A percentile compares a stretch with the other conserved stretches of the same genome.
These are phyloP conservation scores for Xylariaceae sp. DNA, from an alignment of 2,329 filamentous ascomycete genomes.

Conservation along the genomic window DNA sequence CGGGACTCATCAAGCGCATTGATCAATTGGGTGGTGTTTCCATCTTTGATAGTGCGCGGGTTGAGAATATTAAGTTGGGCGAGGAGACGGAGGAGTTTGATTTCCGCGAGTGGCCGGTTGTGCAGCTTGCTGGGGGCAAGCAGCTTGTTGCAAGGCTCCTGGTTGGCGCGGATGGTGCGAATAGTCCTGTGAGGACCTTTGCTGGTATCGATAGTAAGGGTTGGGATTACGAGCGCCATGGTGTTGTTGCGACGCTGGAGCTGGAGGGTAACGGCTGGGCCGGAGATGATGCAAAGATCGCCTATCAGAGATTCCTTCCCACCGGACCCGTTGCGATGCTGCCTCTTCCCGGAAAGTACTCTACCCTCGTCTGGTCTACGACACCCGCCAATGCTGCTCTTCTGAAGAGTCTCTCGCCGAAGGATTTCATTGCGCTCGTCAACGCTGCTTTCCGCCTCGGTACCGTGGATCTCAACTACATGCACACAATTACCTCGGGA, in stretches of 20 bases:
- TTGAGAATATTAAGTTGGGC: conserved; percentile 75
- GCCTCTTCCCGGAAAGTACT: conserved; percentile 75
- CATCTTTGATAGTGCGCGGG: conserved; percentile 69
- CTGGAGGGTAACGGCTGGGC: conserved; percentile 58
- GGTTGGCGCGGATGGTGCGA: conserved; percentile 89
- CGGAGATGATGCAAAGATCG: conserved; percentile 59
- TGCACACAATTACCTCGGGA: conserved; percentile 58
- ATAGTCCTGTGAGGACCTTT: conserved; percentile 86
- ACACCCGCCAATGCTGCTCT: conserved; percentile 72
- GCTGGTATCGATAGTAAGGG: conserved; percentile 79
- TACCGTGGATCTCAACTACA: conserved; percentile 73
- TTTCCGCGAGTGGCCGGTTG: conserved; percentile 79
- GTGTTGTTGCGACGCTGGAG: conserved; percentile 82
- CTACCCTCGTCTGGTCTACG: conserved; percentile 92
- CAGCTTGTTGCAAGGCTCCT: conserved; percentile 75
- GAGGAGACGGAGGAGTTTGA: conserved; percentile 63
- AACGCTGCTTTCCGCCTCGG: conserved; percentile 87
- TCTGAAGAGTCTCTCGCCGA: conserved; percentile 67
- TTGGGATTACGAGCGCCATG: conserved; percentile 90
- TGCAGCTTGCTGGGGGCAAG: conserved; percentile 64
- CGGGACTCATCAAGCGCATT: conserved; percentile 67
- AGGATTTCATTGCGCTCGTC: conserved; percentile 78
- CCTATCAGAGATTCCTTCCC: conserved; percentile 93
- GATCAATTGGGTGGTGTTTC: conserved; percentile 63
- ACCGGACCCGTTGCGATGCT: conserved; percentile 88